These are phyloP conservation scores for Orobanche coerulescens DNA, from an alignment of 257 asterid species.

Conservation along the genomic window DNA sequence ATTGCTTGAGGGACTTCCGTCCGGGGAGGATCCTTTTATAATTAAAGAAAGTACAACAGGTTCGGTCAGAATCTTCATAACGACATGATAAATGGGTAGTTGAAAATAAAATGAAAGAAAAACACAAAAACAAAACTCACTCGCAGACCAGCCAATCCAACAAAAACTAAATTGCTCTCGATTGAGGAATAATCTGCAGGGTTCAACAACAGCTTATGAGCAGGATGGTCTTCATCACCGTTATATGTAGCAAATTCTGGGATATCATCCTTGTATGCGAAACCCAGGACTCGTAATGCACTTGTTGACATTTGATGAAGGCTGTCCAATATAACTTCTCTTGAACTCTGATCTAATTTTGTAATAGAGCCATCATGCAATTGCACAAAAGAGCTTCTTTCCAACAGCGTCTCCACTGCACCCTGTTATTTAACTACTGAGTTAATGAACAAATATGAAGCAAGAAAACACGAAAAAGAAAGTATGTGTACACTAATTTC, in stretches of 20 bases:
- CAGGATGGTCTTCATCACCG: too few species aligned
- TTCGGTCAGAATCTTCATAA: background rate
- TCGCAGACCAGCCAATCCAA: constrained; percentile 84
- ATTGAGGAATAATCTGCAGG: constrained; percentile 75
- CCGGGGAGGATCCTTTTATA: constrained; percentile 83
- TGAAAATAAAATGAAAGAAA: background rate
- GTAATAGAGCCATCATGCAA: constrained; percentile 66
- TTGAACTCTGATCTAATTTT: constrained; percentile 44
- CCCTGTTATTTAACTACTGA: constrained; percentile 43
- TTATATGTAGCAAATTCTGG: constrained; percentile 61
- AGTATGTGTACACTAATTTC: background rate
- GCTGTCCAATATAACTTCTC: constrained; percentile 48
- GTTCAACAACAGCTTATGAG: constrained; percentile 69
- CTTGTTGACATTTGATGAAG: constrained; percentile 65
- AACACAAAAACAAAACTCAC: constrained; percentile 40
- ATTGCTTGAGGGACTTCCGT: constrained; percentile 89
- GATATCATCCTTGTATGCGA: constrained; percentile 69
- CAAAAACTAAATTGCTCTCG: constrained; percentile 73
- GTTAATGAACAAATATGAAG: constrained; percentile 11
- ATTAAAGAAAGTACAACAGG: background rate
- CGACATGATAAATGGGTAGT: background rate
- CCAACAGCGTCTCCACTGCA: constrained; percentile 88
- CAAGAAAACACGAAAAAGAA: background rate
- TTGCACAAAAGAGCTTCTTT: constrained; percentile 77
- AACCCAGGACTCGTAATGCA: constrained; percentile 84